phyloP scores from a whole-genome alignment of 169 alveolate genomes.

The Plasmodium fragile region DNA sequence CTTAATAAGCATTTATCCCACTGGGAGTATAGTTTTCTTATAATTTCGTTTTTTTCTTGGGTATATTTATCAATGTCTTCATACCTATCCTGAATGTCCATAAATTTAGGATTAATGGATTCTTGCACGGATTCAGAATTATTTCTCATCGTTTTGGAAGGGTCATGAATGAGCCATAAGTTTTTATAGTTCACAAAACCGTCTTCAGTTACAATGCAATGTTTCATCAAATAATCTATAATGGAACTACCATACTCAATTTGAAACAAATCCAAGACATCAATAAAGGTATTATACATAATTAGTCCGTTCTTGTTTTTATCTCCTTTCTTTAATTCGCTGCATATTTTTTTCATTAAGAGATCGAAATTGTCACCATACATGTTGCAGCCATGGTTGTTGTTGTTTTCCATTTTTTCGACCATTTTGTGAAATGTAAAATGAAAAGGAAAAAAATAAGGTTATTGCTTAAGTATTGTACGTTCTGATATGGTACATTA shows the following conservation, averaged over 20 bases:
- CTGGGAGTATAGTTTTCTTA: conserved; percentile 66
- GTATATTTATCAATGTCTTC: conserved; percentile 66
- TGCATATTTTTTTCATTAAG: conserved; percentile 35
- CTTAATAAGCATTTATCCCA: conserved; percentile 74
- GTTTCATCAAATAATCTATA: conserved; percentile 63
- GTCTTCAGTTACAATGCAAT: conserved; percentile 65
- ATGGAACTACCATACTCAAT: conserved; percentile 50
- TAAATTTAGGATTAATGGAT: conserved; percentile 50
- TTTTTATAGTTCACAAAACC: conserved; percentile 70
- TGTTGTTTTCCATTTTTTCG: conserved; percentile 11
- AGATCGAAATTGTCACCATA: conserved; percentile 17
- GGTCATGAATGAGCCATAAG: conserved; percentile 60
- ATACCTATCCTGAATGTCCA: conserved; percentile 58
- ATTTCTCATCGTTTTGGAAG: conserved; percentile 47
- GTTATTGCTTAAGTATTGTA: neutral
- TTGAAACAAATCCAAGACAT: conserved; percentile 57
- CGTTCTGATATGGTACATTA: neutral
- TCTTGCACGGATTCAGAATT: conserved; percentile 51
- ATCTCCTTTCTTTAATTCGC: conserved; percentile 63
- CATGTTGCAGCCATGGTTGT: neutral
- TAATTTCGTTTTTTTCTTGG: conserved; percentile 62
- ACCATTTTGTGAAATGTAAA: conserved; percentile 14
- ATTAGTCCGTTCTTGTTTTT: conserved; percentile 69
- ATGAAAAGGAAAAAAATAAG: neutral
- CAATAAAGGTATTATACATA: conserved; percentile 44